phyloP scores from a whole-genome alignment of 768 basidiomycete genomes.

The Multifurca ochricompacta region DNA sequence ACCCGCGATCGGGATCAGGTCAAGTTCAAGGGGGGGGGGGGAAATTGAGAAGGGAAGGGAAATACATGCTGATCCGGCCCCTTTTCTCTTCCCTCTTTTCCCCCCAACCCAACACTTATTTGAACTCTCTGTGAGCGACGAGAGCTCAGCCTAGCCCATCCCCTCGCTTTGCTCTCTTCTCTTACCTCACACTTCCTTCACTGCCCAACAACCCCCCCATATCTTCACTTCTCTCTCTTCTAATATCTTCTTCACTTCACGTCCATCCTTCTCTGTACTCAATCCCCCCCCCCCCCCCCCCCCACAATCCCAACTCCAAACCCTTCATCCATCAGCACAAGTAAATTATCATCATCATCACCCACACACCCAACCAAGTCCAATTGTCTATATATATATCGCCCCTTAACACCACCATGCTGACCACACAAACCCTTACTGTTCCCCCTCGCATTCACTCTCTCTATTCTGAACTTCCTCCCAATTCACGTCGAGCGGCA shows the following conservation, averaged over 20 bases:
- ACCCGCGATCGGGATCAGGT: slow-evolving; percentile 10
- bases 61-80: slow-evolving; percentile 8
- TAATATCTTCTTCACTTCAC: neutral
- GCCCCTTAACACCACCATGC: slow-evolving; percentile 11
- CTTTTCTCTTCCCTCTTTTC: too few relatives aligned
- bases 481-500: slow-evolving; percentile 21
- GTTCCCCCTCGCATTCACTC: slow-evolving; percentile 16
- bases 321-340: too few relatives aligned
- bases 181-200: neutral
- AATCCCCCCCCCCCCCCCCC: too few relatives aligned
- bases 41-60: too few relatives aligned
- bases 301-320: neutral
- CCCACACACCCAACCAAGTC: neutral
- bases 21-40: too few relatives aligned
- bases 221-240: neutral
- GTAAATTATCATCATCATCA: too few relatives aligned
- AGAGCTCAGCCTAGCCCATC: neutral
- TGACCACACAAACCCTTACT: slow-evolving; percentile 16
- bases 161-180: neutral
- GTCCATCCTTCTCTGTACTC: neutral
- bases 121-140: neutral
- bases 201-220: neutral
- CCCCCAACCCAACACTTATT: slow-evolving; percentile 2
- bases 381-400: neutral
- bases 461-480: slow-evolving; percentile 21